Base-by-base conservation (phyloP, 2,329 filamentous ascomycete species). In the Leptographium wingfieldii region DNA sequence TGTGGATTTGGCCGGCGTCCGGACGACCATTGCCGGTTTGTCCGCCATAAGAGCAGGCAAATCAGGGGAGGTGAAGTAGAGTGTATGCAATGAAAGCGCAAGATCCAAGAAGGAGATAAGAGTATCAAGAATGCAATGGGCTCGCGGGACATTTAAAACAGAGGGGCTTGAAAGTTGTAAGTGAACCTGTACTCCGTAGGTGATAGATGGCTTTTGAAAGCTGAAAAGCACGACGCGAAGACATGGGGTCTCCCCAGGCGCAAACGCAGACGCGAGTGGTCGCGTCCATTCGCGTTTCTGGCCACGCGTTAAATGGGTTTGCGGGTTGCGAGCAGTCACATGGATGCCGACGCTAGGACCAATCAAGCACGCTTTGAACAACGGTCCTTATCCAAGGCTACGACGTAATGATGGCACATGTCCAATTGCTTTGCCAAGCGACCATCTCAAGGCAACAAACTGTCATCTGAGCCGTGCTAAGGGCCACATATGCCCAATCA, bases 1-100 rank as follows among this genome's bases (percentile, higher is more conserved):
- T 52, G 69, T 62, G 27, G 71, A 67, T 64, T 67, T 72, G 43
- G 72, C 69, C 33, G 73, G 72, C 38, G 73, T 74, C 56, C 71
- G 71, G 40, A 69, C 69, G 43, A 66, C 63, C 5, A 66, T 59
- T 40, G 38, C 38, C 22, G 67, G 62, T 19, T 65, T 70, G 53
- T 67, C 68, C 40, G 63, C 68, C 69, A 71, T 70, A 16, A 49
- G 48, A n/a, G 22, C 12, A 27, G 7, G 22, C 22, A 40, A 22
- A 51, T 3, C 11, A 27, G 10, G 16, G 43, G 22, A 10, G 12
- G 35, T 10, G 10, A 52, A 22, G 43, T 12, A 5, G 6, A 38
- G 14, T 7, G 43, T 9, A 43, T 11, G 49, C 5, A 54, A 7
- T 19, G 3, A 43, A 60, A 35, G 7, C 27, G 11, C 19, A 9